phyloP scores from a whole-genome alignment of 169 alveolate species.

The Cryptosporidium ryanae region DNA sequence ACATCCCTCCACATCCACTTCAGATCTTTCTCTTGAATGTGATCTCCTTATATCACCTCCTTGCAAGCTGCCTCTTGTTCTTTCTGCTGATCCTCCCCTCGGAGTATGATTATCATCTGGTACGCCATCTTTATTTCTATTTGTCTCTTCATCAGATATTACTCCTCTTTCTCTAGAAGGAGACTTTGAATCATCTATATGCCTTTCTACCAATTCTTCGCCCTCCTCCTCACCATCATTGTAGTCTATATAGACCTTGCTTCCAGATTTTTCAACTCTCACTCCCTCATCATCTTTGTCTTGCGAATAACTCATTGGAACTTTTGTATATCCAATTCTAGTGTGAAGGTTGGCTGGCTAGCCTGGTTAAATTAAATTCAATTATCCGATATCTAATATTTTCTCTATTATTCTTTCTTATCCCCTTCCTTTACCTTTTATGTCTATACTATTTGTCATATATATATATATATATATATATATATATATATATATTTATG shows the following conservation, averaged over 20 bases:
- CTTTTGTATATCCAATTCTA: too few relatives aligned
- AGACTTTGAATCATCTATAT: slow-evolving; percentile 30
- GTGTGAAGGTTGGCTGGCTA: too few relatives aligned
- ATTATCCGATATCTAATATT: too few relatives aligned
- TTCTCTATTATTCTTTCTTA: too few relatives aligned
- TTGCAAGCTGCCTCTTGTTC: slow-evolving; percentile 2
- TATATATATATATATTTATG: too few relatives aligned
- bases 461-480: too few relatives aligned
- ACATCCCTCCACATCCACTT: slow-evolving; percentile 80
- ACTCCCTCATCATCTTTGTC: slow-evolving; percentile 39
- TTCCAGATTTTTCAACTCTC: slow-evolving; percentile 42
- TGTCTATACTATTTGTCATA: too few relatives aligned
- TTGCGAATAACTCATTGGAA: slow-evolving; percentile 26
- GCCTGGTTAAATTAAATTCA: too few relatives aligned
- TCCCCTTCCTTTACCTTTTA: too few relatives aligned
- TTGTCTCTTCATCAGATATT: slow-evolving; percentile 26
- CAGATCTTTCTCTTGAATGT: slow-evolving; percentile 22
- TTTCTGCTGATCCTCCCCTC: slow-evolving; percentile 59
- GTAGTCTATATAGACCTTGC: slow-evolving; percentile 34
- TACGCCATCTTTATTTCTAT: neutral
- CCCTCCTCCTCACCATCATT: slow-evolving; percentile 39
- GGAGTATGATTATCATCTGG: neutral
- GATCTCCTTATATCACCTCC: slow-evolving; percentile 37
- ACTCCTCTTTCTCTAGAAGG: slow-evolving; percentile 52
- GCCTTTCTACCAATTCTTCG: slow-evolving; percentile 17